These are phyloP conservation scores for Trametes maxima DNA, from an alignment of 768 basidiomycete species.

Conservation along the genomic window DNA sequence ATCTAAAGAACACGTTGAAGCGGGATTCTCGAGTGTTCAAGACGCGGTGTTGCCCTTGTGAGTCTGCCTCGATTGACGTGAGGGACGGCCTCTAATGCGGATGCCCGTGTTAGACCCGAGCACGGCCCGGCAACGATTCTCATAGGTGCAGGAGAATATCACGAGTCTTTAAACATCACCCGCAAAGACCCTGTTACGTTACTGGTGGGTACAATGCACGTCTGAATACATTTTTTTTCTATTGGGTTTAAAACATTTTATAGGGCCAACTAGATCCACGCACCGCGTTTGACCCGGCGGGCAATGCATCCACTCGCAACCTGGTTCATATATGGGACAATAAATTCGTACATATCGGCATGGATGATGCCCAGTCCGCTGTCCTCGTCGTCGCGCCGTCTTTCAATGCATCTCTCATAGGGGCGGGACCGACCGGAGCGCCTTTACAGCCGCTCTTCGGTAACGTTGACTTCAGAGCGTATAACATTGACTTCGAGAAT, in stretches of 20 bases:
- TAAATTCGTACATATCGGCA: conserved; percentile 42
- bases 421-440: conserved; percentile 60
- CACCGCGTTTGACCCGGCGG: conserved; percentile 41
- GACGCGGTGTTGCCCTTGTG: conserved; percentile 59
- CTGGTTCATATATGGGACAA: conserved; percentile 58
- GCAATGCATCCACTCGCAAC: conserved; percentile 47
- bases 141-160: conserved; percentile 59
- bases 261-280: conserved; percentile 52
- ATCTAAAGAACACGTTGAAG: conserved; percentile 47
- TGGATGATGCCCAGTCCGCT: conserved; percentile 61
- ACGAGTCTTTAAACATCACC: conserved; percentile 61
- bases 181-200: conserved; percentile 55
- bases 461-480: conserved; percentile 59
- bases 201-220: conserved; percentile 40
- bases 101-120: conserved; percentile 40
- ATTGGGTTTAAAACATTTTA: background rate
- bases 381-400: conserved; percentile 60
- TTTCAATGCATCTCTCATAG: conserved; percentile 58
- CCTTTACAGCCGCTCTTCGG: conserved; percentile 55
- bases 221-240: background rate
- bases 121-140: conserved; percentile 49
- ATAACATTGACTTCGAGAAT: conserved; percentile 70
- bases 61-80: conserved; percentile 19
- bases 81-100: background rate
- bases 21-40: conserved; percentile 54